These are phyloP conservation scores for Boletus sp. DNA, from an alignment of 1,284 basidiomycete species.

Conservation along the genomic window DNA sequence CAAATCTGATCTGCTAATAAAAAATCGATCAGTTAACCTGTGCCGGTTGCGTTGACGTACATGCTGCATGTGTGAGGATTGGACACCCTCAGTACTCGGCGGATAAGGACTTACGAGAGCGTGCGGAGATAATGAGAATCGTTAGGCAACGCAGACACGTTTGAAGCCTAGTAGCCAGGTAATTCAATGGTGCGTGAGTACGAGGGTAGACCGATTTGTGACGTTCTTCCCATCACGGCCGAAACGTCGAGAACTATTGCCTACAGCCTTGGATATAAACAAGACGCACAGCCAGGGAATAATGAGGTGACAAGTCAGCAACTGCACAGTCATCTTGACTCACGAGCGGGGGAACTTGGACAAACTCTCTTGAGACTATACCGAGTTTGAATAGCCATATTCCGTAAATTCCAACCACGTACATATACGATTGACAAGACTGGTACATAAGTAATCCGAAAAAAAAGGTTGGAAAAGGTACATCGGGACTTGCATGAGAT, in stretches of 20 bases:
- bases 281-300: slow-evolving; percentile 1
- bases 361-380: not conserved
- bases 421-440: slow-evolving; percentile 12
- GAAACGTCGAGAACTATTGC: not conserved
- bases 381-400: not conserved
- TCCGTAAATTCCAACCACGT: slow-evolving; percentile 10
- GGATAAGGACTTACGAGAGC: not conserved
- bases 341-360: slow-evolving; percentile 10
- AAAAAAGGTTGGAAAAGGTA: slow-evolving; percentile 17
- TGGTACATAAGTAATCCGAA: too few species aligned
- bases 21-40: not conserved
- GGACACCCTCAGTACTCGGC: not conserved
- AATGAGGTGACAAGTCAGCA: slow-evolving; percentile 12
- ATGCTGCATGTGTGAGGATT: not conserved
- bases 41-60: slow-evolving; percentile 4
- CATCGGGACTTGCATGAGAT: slow-evolving; percentile 26
- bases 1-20: slow-evolving; percentile 8
- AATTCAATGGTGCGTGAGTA: not conserved
- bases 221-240: slow-evolving; percentile 10
- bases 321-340: slow-evolving; percentile 11
- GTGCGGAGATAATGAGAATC: slow-evolving; percentile 1
- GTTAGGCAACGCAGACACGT: not conserved
- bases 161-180: not conserved
- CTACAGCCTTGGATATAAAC: slow-evolving; percentile 15
- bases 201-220: not conserved